These are phyloP conservation scores for Pleurotus citrinopileatus DNA, from an alignment of 768 basidiomycete species.

Conservation along the genomic window DNA sequence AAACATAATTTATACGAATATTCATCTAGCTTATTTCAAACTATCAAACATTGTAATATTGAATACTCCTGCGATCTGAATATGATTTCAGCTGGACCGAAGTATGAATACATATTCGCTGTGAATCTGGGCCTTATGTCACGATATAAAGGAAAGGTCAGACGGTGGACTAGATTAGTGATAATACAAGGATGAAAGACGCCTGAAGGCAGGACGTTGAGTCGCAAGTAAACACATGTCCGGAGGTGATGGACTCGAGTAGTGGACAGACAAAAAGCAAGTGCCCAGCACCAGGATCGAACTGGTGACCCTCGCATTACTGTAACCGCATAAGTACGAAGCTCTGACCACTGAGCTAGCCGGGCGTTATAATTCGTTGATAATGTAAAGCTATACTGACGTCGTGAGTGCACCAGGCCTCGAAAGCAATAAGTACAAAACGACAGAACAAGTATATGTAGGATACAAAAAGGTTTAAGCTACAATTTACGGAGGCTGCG, in stretches of 20 bases:
- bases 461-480: neutral
- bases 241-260: too few relatives aligned
- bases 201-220: neutral
- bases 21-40: too few relatives aligned
- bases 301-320: constrained; percentile 11
- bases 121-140: neutral
- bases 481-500: neutral
- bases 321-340: constrained; percentile 11
- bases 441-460: too few relatives aligned
- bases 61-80: too few relatives aligned
- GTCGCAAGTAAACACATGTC: too few relatives aligned
- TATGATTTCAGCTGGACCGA: too few relatives aligned
- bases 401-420: too few relatives aligned
- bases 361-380: neutral
- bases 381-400: neutral
- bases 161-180: neutral
- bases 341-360: constrained; percentile 12
- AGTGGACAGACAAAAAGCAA: neutral
- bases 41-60: too few relatives aligned
- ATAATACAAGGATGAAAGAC: too few relatives aligned
- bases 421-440: too few relatives aligned
- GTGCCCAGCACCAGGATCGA: constrained; percentile 10
- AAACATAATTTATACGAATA: neutral
- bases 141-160: neutral
- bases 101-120: neutral